Conservation (phyloP, 768 basidiomycete genomes). For the Krasilnikovozyma curviuscula region DNA sequence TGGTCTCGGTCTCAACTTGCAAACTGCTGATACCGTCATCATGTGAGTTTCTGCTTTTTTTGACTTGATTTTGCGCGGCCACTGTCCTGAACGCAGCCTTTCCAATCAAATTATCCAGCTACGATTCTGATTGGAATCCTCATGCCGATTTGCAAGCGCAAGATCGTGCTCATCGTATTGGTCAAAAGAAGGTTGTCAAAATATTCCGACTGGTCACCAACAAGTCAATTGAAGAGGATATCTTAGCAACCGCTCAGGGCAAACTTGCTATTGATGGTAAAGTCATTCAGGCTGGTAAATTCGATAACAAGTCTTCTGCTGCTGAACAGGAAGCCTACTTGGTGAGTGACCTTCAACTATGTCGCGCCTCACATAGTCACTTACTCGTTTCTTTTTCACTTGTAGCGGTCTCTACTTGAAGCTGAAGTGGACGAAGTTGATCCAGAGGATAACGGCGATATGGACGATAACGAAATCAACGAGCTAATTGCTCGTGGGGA, state of each 20-base stretch:
- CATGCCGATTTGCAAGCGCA: slow-evolving; percentile 98
- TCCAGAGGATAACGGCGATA: slow-evolving; percentile 42
- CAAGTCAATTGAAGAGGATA: slow-evolving; percentile 94
- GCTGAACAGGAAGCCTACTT: slow-evolving; percentile 93
- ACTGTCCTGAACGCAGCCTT: too few relatives aligned
- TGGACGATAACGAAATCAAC: slow-evolving; percentile 89
- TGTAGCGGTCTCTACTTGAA: slow-evolving; percentile 55
- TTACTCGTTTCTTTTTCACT: slow-evolving; percentile 1
- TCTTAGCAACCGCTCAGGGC: slow-evolving; percentile 76
- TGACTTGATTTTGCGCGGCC: too few relatives aligned
- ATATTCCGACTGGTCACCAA: slow-evolving; percentile 94
- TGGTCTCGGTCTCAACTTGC: slow-evolving; percentile 82
- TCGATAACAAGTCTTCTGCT: slow-evolving; percentile 94
- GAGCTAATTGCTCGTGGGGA: slow-evolving; percentile 74
- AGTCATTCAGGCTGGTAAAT: slow-evolving; percentile 95
- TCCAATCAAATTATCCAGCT: slow-evolving; percentile 20
- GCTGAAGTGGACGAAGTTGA: slow-evolving; percentile 25
- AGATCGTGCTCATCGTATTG: slow-evolving; percentile 96
- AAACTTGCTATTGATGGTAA: slow-evolving; percentile 99
- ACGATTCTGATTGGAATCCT: slow-evolving; percentile 56
- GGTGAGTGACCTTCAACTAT: slow-evolving; percentile 32
- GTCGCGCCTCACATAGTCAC: background rate
- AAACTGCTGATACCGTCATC: slow-evolving; percentile 90
- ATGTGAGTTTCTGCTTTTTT: slow-evolving; percentile 34
- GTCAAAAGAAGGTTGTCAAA: slow-evolving; percentile 92